Evolutionary conservation across 192 early-diverging fungal species (phyloP), one percentile per base, ranked within the genome.

Genomic region (Linnemannia elongata): DNA sequence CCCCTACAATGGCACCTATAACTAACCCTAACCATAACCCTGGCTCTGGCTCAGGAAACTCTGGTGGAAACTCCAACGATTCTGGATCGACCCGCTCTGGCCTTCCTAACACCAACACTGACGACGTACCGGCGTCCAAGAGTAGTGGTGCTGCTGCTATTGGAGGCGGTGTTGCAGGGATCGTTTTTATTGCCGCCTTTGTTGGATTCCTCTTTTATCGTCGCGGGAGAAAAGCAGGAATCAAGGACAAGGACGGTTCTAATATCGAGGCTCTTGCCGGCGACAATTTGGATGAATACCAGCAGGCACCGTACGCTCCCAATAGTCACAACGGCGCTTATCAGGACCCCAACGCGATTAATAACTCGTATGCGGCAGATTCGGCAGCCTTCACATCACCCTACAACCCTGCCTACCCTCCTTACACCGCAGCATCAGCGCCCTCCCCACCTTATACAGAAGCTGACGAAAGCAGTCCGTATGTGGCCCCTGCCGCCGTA

Each of bases 161-260:
- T 66, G 60, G 60, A 66, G 60, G 30, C 3, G 60, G 60, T 12
- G 30, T 66, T 13, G 60, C 60, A 0, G 30, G 60, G 0, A 30
- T 33, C 4, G 60, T 66, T 35, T 27, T 66, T 24, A 33, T 66
- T 66, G n/a, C 27, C 12, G 60, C 60, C 9, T 66, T 66, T 66
- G 60, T 66, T 12, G 60, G 60, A 66, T 66, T 66, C 12, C 27
- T 66, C 30, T 66, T 66, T 66, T 66, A 66, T 13, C 60, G 60
- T 66, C 60, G 60, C 13, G 60, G 60, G 12, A 66, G 3, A 30
- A 66, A 33, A 15, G 60, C 60, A 66, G 60, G 30, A 66, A 13
- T 15, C 60, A 33, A 66, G 27, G 12, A 60, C n/a, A 27, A 10
- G n/a, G 27, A 17, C 2, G 30, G 24, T 30, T 15, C 12, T 33